Conservation (phyloP, 768 basidiomycete genomes). For the Psilocybe cubensis region DNA sequence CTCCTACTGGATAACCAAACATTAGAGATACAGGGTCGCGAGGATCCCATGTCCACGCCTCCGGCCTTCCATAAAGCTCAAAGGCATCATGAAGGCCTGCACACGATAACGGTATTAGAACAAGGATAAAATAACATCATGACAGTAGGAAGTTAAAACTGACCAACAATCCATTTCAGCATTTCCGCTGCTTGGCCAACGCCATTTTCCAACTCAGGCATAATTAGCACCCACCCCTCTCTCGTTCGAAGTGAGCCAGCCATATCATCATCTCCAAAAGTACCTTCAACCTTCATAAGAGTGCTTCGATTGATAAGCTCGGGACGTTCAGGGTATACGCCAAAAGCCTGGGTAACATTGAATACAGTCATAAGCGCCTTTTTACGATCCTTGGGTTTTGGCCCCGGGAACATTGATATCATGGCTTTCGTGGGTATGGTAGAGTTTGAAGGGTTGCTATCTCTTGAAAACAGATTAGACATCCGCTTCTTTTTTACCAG, state of each 20-base stretch:
- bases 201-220: conserved; percentile 81
- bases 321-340: conserved; percentile 95
- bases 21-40: conserved; percentile 81
- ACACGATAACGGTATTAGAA: conserved; percentile 10
- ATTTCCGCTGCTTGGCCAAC: conserved; percentile 76
- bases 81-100: conserved; percentile 86
- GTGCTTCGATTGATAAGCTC: conserved; percentile 89
- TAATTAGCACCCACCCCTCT: conserved; percentile 87
- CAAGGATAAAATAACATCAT: background rate
- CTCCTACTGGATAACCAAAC: conserved; percentile 93
- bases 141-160: conserved; percentile 30
- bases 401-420: conserved; percentile 63
- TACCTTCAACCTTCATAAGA: conserved; percentile 90
- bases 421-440: conserved; percentile 34
- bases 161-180: conserved; percentile 90
- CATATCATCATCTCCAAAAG: conserved; percentile 78
- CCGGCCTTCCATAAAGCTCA: conserved; percentile 86
- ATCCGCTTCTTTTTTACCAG: conserved; percentile 61
- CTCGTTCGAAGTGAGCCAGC: conserved; percentile 63
- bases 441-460: conserved; percentile 30
- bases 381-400: conserved; percentile 77
- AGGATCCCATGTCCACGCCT: conserved; percentile 88
- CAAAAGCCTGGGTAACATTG: conserved; percentile 83
- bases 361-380: conserved; percentile 70
- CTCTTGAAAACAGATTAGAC: conserved; percentile 68